These are phyloP conservation scores for Penicillium sclerotigenum DNA, from an alignment of 2,329 filamentous ascomycete species.

Conservation along the genomic window DNA sequence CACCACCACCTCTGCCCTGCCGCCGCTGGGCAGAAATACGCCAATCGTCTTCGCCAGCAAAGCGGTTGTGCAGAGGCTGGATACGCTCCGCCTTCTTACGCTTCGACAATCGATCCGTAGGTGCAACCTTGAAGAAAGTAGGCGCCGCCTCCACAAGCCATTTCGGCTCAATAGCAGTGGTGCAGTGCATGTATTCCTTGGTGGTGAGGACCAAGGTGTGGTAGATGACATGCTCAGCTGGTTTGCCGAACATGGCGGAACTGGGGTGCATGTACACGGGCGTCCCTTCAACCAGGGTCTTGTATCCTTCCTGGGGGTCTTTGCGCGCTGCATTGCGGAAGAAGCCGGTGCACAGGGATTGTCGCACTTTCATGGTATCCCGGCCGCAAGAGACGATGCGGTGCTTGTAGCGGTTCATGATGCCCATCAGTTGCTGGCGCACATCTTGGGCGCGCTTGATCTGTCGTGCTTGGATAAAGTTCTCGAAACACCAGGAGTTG, in stretches of 20 bases:
- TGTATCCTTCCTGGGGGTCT: slow-evolving; percentile 94
- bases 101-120: slow-evolving; percentile 81
- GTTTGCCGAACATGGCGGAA: slow-evolving; percentile 90
- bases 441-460: slow-evolving; percentile 92
- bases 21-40: slow-evolving; percentile 81
- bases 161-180: slow-evolving; percentile 90
- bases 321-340: slow-evolving; percentile 95
- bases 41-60: slow-evolving; percentile 92
- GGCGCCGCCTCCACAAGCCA: slow-evolving; percentile 94
- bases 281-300: slow-evolving; percentile 92
- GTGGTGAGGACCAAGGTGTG: slow-evolving; percentile 56
- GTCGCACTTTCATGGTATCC: slow-evolving; percentile 80
- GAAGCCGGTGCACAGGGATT: slow-evolving; percentile 87
- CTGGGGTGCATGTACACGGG: slow-evolving; percentile 92
- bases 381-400: slow-evolving; percentile 78
- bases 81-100: slow-evolving; percentile 92
- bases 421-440: slow-evolving; percentile 83
- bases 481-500: slow-evolving; percentile 93
- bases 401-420: slow-evolving; percentile 90
- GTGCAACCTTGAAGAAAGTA: slow-evolving; percentile 96
- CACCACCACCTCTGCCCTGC: slow-evolving; percentile 78
- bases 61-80: slow-evolving; percentile 91
- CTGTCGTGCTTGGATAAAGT: slow-evolving; percentile 89
- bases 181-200: slow-evolving; percentile 98
- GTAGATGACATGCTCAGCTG: slow-evolving; percentile 94